Base-by-base conservation (phyloP, 139 green algal genomes). In the Nannochloris sp. region DNA sequence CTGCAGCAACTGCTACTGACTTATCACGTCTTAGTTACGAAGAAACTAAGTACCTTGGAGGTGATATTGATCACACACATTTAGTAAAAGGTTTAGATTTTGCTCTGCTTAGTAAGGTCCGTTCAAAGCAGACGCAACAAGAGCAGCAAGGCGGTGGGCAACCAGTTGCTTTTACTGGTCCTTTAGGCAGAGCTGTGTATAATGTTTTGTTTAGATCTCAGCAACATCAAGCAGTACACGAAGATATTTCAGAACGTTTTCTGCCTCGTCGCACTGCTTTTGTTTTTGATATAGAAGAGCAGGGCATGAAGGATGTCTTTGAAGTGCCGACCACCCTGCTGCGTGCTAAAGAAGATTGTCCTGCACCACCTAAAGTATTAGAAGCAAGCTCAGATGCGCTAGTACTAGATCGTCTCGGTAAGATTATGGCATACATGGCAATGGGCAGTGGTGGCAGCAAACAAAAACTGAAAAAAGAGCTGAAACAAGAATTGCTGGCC, bases 41-140 rank as follows among this genome's bases (percentile, higher is more conserved):
- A 72, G 81, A 95, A 27, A 79, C 77, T 53, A 94, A 94, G 77
- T 96, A 85, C 58, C 68, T 97, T 63, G 90, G 90, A 36, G 91
- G 90, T n/a, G 91, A 97, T 68, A 64, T 96, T 47, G 82, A 89
- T 27, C 89, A 95, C 74, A 97, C 91, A 0, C 91, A 97, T 61
- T 69, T 97, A 45, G 91, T 97, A 24, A 95, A 94, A 73, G 91
- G 91, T 19, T 80, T 97, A 5, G 91, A 97, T 55, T 96, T 87
- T 77, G 87, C 89, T n/a, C 81, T 97, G 62, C 76, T 97, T 48
- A 76, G 92, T 6, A 92, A 93, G 53, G 33, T 72, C 30, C 54
- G 62, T 8, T 51, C 70, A 2, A 61, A 76, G 54, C 53, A 71
- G 39, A 24, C 36, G 15, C 12, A 24, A 6, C 29, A 35, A 6